A percentile compares a stretch with the other conserved stretches of the same genome.
phyloP scores from a whole-genome alignment of 208 protist species.

The Wallacemonas sp. region DNA sequence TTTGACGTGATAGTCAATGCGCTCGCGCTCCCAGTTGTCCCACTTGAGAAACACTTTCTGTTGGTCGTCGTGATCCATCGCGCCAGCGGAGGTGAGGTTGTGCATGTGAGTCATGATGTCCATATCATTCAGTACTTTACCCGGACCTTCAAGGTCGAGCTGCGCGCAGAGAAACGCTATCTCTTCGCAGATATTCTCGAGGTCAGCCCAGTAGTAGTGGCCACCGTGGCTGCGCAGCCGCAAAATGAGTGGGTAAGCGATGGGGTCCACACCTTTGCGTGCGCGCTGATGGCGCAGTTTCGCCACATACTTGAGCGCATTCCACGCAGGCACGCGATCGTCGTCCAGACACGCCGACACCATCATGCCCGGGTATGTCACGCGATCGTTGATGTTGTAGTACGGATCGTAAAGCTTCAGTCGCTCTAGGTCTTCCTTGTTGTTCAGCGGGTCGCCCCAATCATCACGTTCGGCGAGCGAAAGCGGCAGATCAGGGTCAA shows the following conservation, averaged over 20 bases:
- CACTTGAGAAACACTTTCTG: conserved; percentile 89
- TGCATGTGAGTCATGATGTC: conserved; percentile 93
- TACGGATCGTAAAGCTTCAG: conserved; percentile 87
- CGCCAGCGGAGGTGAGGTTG: conserved; percentile 81
- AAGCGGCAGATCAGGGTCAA: conserved; percentile 86
- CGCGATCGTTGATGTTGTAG: conserved; percentile 90
- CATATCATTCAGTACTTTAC: conserved; percentile 88
- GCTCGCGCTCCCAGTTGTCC: conserved; percentile 92
- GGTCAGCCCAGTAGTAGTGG: conserved; percentile 85
- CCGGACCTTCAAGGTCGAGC: conserved; percentile 79
- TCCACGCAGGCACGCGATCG: conserved; percentile 89
- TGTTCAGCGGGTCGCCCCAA: conserved; percentile 93
- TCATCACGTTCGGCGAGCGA: conserved; percentile 91
- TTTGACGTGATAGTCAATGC: conserved; percentile 91
- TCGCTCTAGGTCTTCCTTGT: conserved; percentile 48
- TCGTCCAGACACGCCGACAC: conserved; percentile 89
- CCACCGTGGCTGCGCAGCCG: conserved; percentile 69
- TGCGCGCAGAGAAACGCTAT: conserved; percentile 83
- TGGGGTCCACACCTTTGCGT: conserved; percentile 72
- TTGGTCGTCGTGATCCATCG: conserved; percentile 91
- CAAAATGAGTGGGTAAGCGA: conserved; percentile 65
- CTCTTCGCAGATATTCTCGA: conserved; percentile 85
- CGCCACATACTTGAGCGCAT: conserved; percentile 88
- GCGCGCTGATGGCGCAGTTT: conserved; percentile 79
- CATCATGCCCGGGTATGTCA: conserved; percentile 91